Percentiles rank a stretch among this genome's conserved stretches.
These are phyloP conservation scores for Monilinia laxa DNA, from an alignment of 2,329 filamentous ascomycete species.

Conservation along the genomic window DNA sequence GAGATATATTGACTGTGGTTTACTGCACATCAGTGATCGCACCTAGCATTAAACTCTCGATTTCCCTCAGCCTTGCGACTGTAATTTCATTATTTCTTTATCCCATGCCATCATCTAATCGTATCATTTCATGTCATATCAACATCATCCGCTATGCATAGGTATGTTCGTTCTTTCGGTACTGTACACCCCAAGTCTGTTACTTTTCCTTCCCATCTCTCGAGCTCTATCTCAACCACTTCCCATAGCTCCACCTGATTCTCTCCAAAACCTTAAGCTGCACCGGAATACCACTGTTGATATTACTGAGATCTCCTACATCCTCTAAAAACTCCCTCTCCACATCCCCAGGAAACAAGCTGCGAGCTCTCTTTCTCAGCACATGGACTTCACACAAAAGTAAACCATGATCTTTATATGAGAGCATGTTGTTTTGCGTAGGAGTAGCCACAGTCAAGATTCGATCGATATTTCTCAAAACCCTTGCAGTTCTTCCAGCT, in stretches of 20 bases:
- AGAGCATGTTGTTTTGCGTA: constrained; percentile 70
- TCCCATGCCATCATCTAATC: constrained; percentile 11
- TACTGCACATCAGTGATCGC: background rate
- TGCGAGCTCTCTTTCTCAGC: constrained; percentile 66
- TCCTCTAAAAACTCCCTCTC: constrained; percentile 87
- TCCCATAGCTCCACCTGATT: constrained; percentile 86
- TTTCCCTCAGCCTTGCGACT: constrained; percentile 11
- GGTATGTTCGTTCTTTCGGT: constrained; percentile 5
- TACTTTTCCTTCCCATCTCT: background rate
- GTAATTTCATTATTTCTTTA: constrained; percentile 2
- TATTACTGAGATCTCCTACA: constrained; percentile 79
- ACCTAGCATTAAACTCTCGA: background rate
- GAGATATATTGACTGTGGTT: background rate
- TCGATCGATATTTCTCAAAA: constrained; percentile 85
- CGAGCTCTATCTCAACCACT: constrained; percentile 57
- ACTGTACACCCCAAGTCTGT: background rate
- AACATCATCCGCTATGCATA: background rate
- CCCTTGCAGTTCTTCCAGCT: constrained; percentile 69
- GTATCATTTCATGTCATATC: background rate
- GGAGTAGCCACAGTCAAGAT: constrained; percentile 69
- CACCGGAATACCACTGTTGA: constrained; percentile 70
- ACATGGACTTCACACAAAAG: constrained; percentile 88
- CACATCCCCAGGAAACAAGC: constrained; percentile 69
- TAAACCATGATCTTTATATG: constrained; percentile 90
- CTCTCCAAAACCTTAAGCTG: constrained; percentile 79